A percentile compares a stretch with the other conserved stretches of the same genome.
These are phyloP conservation scores for Penicillium sclerotiorum DNA, from an alignment of 2,329 filamentous ascomycete genomes.

Conservation along the genomic window DNA sequence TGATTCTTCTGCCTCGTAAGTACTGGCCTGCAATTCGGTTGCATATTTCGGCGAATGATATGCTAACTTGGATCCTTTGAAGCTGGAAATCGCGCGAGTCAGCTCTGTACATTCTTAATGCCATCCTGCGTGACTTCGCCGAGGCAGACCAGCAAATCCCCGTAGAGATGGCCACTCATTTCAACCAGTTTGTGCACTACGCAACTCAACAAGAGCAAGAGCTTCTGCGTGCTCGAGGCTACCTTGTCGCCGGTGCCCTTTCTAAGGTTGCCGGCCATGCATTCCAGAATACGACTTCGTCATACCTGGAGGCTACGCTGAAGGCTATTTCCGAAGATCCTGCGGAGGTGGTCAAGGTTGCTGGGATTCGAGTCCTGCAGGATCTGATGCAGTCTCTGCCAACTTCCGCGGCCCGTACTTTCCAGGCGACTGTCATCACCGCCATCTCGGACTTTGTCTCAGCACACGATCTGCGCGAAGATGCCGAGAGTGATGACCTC, in stretches of 20 bases:
- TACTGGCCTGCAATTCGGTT: too few relatives aligned
- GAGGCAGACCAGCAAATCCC: slow-evolving; percentile 75
- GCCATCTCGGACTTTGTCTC: slow-evolving; percentile 73
- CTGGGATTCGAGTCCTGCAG: slow-evolving; percentile 85
- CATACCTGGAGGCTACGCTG: slow-evolving; percentile 62
- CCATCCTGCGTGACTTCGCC: slow-evolving; percentile 78
- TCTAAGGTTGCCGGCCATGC: slow-evolving; percentile 66
- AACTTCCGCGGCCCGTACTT: slow-evolving; percentile 52
- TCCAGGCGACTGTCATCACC: slow-evolving; percentile 63
- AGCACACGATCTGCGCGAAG: slow-evolving; percentile 76
- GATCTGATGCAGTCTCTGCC: slow-evolving; percentile 62
- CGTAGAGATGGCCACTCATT: slow-evolving; percentile 69
- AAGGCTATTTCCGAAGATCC: slow-evolving; percentile 73
- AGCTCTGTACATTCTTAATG: slow-evolving; percentile 80
- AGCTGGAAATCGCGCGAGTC: slow-evolving; percentile 75
- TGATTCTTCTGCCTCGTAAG: slow-evolving; percentile 41
- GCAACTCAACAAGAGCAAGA: slow-evolving; percentile 71
- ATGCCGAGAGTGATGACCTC: slow-evolving; percentile 87
- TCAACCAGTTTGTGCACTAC: slow-evolving; percentile 78
- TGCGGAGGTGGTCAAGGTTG: slow-evolving; percentile 87
- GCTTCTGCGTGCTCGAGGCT: slow-evolving; percentile 83
- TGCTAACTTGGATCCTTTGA: slow-evolving; percentile 16
- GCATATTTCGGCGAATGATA: too few relatives aligned
- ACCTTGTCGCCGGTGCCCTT: slow-evolving; percentile 79
- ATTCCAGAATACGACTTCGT: slow-evolving; percentile 46